Base-by-base conservation (phyloP, 495 filamentous ascomycete species). In the Penicillium atrosanguineum region DNA sequence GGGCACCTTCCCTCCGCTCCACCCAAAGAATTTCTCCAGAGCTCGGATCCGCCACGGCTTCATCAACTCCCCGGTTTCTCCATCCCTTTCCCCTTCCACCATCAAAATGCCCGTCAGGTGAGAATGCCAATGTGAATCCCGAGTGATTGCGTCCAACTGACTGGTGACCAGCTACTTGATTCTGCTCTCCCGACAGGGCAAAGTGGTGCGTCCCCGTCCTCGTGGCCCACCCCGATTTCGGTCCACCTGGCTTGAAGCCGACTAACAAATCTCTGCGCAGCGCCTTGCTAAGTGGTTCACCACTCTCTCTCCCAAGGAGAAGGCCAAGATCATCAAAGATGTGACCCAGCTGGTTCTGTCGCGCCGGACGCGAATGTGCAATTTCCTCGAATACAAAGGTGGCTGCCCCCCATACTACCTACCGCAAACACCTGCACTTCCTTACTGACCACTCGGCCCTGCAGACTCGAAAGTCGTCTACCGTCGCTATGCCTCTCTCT, bases 301-400 rank as follows among this genome's bases (percentile, higher is more conserved):
- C 40, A 99, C 94, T 37, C 81, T 97, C 60, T 95, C 93, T 31
- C 94, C 94, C 49, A 97, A 89, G 78, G 94, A 99, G 70, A 99
- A 97, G 77, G 91, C 93, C 69, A 99, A 99, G 80, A 96, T 97
- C 67, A 88, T 99, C 81, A 97, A 97, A 74, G 95, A 99, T 83
- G 94, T 97, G 69, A 92, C 94, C 57, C 94, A 97, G 72, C 88
- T 99, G 12, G 95, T 99, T 53, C 85, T 99, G 48, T 93, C 95
- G 38, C 83, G 94, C 59, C 80, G 94, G 63, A 96, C 94, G 46
- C 89, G 92, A 58, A 99, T 99, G 94, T 99, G 94, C 81, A 99
- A 99, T 73, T 99, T 99, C 72, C 85, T 99, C 39, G 94, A 99
- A 64, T 98, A 98, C 73, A 98, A 97, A 87, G 94, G 94, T 90